phyloP scores from a whole-genome alignment of 345 rosid species.

The Dimocarpus longan region DNA sequence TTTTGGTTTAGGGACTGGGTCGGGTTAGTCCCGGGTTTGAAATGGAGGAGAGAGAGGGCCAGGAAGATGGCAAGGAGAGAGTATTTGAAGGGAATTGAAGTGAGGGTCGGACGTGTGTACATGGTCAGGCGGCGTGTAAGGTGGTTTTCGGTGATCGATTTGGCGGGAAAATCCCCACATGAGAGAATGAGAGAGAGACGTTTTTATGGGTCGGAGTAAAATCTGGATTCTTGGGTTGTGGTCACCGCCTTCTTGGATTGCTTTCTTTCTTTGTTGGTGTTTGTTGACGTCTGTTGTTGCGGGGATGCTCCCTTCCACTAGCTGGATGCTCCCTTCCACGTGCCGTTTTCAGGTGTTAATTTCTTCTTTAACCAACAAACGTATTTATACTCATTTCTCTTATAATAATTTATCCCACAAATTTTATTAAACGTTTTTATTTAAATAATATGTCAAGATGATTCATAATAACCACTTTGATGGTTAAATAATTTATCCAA shows the following conservation, averaged over 20 bases:
- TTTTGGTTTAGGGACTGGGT: slow-evolving; percentile 27
- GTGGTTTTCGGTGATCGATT: slow-evolving; percentile 15
- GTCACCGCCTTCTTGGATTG: neutral
- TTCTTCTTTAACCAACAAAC: too few species aligned
- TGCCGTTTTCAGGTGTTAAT: neutral
- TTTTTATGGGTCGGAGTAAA: neutral
- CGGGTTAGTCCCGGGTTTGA: slow-evolving; percentile 32
- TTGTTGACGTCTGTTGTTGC: neutral
- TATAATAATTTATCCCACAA: too few species aligned
- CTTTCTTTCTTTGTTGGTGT: neutral
- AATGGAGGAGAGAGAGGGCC: slow-evolving; percentile 43
- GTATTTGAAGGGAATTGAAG: slow-evolving; percentile 28
- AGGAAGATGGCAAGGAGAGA: slow-evolving; percentile 30
- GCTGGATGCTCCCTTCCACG: neutral
- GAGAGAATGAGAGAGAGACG: slow-evolving; percentile 10
- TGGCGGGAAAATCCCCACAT: slow-evolving; percentile 40
- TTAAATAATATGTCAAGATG: too few species aligned
- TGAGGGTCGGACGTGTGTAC: neutral
- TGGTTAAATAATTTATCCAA: too few species aligned
- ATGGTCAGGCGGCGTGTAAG: slow-evolving; percentile 11
- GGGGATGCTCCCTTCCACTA: neutral
- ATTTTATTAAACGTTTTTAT: too few species aligned
- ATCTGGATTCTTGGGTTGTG: neutral
- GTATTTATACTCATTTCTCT: too few species aligned
- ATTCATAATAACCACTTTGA: too few species aligned